phyloP scores from a whole-genome alignment of 129 eudicot species.

The Lonicera japonica region DNA sequence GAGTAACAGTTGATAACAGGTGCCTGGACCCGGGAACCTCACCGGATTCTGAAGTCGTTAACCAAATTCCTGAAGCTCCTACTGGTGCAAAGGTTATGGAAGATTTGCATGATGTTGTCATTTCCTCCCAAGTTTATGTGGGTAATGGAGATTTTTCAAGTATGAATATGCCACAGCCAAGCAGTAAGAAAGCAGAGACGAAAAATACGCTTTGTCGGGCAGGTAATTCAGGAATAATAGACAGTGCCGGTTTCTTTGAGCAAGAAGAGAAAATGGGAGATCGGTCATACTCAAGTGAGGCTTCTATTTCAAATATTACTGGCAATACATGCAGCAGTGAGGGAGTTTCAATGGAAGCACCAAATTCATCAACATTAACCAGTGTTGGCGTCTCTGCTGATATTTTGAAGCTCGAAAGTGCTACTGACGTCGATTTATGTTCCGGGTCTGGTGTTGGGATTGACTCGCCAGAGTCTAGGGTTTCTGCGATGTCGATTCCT shows the following conservation, averaged over 20 bases:
- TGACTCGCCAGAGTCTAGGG: slow-evolving; percentile 28
- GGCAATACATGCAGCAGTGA: slow-evolving; percentile 28
- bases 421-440: slow-evolving; percentile 25
- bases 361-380: slow-evolving; percentile 21
- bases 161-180: slow-evolving; percentile 10
- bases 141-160: slow-evolving; percentile 19
- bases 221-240: slow-evolving; percentile 35
- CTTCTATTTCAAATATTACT: slow-evolving; percentile 14
- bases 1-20: slow-evolving; percentile 35
- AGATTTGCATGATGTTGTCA: slow-evolving; percentile 25
- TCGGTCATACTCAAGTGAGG: slow-evolving; percentile 14
- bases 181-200: slow-evolving; percentile 23
- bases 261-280: slow-evolving; percentile 24
- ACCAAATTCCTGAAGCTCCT: slow-evolving; percentile 45
- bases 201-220: slow-evolving; percentile 12
- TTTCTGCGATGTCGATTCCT: slow-evolving; percentile 16
- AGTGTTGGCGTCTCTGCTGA: slow-evolving; percentile 19
- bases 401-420: slow-evolving; percentile 25
- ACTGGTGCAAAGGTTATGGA: slow-evolving; percentile 31
- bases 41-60: slow-evolving; percentile 95
- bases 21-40: slow-evolving; percentile 72
- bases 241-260: slow-evolving; percentile 20
- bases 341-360: slow-evolving; percentile 14
- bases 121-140: slow-evolving; percentile 26
- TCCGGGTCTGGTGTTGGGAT: slow-evolving; percentile 16